These are phyloP conservation scores for Ascochyta rabiei DNA, from an alignment of 2,329 filamentous ascomycete genomes.

Conservation along the genomic window DNA sequence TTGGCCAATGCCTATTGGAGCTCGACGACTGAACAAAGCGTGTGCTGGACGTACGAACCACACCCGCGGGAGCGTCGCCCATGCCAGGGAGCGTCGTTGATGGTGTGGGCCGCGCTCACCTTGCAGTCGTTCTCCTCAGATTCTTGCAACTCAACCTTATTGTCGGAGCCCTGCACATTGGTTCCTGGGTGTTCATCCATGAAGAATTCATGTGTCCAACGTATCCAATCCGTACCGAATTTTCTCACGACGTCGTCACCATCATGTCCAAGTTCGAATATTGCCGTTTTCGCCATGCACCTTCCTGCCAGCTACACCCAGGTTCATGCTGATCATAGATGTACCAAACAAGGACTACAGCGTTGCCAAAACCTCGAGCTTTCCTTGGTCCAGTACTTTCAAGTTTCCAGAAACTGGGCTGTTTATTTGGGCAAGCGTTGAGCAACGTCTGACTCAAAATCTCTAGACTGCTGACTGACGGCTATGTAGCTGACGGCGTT, in stretches of 20 bases:
- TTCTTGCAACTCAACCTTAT: neutral
- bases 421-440: neutral
- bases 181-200: neutral
- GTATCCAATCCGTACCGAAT: neutral
- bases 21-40: neutral
- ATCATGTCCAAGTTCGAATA: neutral
- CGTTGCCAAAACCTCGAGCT: neutral
- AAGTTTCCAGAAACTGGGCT: neutral
- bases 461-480: neutral
- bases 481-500: neutral
- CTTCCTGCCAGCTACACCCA: neutral
- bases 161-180: neutral
- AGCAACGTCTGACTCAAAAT: neutral
- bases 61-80: neutral
- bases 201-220: neutral
- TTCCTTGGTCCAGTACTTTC: neutral
- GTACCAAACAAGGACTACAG: neutral
- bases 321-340: neutral
- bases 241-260: neutral
- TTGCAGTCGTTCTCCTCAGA: neutral
- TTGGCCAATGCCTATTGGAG: neutral
- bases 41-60: neutral
- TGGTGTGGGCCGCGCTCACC: neutral
- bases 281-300: neutral
- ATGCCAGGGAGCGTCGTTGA: neutral